phyloP scores from a whole-genome alignment of 192 early-diverging fungal genomes.

The Entomortierella chlamydospora region DNA sequence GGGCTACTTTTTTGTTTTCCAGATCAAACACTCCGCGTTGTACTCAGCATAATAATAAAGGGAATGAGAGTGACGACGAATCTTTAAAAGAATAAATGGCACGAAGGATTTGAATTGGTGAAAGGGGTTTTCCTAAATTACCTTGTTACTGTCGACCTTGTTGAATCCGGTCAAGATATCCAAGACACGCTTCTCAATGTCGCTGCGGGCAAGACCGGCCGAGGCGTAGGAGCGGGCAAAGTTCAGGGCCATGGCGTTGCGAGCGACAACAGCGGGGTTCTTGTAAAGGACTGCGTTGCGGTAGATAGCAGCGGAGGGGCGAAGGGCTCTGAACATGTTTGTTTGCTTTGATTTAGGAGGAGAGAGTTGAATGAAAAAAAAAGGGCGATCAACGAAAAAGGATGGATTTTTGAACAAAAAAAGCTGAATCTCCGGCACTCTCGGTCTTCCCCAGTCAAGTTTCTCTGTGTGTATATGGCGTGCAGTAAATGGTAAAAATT shows the following conservation, averaged over 20 bases:
- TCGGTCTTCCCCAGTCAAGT: neutral
- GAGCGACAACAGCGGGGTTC: conserved; percentile 44
- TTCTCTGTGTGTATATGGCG: neutral
- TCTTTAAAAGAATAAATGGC: neutral
- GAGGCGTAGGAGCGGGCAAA: conserved; percentile 81
- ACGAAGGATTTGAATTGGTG: neutral
- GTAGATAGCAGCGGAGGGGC: conserved; percentile 46
- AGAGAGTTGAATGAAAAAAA: neutral
- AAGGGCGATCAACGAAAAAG: conserved; percentile 9
- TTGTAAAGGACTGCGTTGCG: conserved; percentile 50
- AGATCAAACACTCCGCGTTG: no score
- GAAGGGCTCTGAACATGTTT: conserved; percentile 52
- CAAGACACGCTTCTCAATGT: conserved; percentile 89
- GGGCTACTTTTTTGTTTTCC: no score
- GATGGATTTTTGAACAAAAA: neutral
- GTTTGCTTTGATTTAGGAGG: neutral
- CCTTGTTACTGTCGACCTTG: conserved; percentile 94
- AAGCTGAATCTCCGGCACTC: neutral
- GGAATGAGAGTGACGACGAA: neutral
- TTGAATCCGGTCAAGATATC: conserved; percentile 94
- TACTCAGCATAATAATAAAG: neutral
- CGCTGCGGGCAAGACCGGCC: conserved; percentile 70
- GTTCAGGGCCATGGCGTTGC: conserved; percentile 53
- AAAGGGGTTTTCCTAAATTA: conserved; percentile 64
- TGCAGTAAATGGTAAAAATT: neutral